A percentile compares a stretch with the other conserved stretches of the same genome.
Evolutionary conservation across 1,284 basidiomycete genomes (phyloP).

Genomic region (Quambalaria eucalypti): DNA sequence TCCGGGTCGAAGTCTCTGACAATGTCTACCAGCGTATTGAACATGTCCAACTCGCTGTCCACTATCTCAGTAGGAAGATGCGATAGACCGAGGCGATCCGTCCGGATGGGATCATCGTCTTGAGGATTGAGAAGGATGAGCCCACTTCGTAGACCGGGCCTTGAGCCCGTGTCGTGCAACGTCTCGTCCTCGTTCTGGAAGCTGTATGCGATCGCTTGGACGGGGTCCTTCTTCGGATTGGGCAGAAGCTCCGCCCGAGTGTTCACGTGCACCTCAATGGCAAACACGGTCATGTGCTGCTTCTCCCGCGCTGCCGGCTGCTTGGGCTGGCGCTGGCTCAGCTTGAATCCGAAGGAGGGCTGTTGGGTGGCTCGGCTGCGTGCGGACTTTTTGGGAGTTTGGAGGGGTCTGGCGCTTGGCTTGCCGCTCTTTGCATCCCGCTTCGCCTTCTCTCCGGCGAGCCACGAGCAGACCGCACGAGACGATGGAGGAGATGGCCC

Average conservation of each 20-base stretch:
- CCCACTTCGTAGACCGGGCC: constrained; percentile 27
- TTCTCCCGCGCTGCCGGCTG: constrained; percentile 53
- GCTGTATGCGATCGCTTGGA: constrained; percentile 65
- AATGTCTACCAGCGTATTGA: constrained; percentile 69
- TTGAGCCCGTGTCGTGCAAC: constrained; percentile 24
- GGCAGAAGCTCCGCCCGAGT: constrained; percentile 61
- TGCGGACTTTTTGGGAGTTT: constrained; percentile 1
- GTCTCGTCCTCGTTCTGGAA: constrained; percentile 56
- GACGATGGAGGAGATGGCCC: constrained; percentile 26
- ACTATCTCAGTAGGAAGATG: constrained; percentile 54
- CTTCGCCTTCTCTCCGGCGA: constrained; percentile 11
- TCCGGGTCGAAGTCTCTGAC: constrained; percentile 78
- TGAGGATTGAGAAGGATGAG: constrained; percentile 20
- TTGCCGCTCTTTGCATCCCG: no score
- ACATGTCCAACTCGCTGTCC: constrained; percentile 66
- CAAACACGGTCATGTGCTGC: constrained; percentile 70
- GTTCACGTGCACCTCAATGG: constrained; percentile 71
- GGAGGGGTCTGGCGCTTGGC: no score
- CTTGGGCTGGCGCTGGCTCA: constrained; percentile 27
- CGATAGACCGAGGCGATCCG: constrained; percentile 23
- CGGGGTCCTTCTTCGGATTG: constrained; percentile 62
- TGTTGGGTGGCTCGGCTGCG: constrained; percentile 55
- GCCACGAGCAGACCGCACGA: constrained; percentile 19
- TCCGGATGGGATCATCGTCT: background rate
- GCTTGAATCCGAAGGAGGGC: constrained; percentile 54